These are phyloP conservation scores for Wickerhamomyces canadensis DNA, from an alignment of 805 yeast genomes.

Conservation along the genomic window DNA sequence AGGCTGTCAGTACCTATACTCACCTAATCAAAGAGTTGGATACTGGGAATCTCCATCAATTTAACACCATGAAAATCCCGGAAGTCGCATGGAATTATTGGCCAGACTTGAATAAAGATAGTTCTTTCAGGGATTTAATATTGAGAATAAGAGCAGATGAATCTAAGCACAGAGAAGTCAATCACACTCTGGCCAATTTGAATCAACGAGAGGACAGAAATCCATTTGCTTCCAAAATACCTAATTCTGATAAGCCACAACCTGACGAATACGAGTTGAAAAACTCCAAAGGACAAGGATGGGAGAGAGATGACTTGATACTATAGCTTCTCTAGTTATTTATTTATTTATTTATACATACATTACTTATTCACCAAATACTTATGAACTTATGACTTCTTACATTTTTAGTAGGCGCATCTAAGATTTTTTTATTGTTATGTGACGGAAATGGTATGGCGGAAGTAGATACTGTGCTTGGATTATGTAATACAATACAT, in stretches of 20 bases:
- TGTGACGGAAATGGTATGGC: too few species aligned
- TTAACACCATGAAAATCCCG: conserved; percentile 43
- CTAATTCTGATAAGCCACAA: conserved; percentile 3
- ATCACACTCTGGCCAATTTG: conserved; percentile 69
- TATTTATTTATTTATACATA: too few species aligned
- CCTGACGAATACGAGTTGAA: conserved; percentile 20
- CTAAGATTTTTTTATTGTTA: too few species aligned
- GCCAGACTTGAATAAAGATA: conserved; percentile 42
- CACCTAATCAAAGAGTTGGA: conserved; percentile 52
- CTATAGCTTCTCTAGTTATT: too few species aligned
- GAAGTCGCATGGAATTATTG: conserved; percentile 60
- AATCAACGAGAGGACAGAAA: conserved; percentile 50
- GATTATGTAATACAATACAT: too few species aligned
- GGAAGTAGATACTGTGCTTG: too few species aligned
- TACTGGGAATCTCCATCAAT: conserved; percentile 41
- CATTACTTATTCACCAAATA: too few species aligned
- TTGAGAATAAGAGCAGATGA: conserved; percentile 68
- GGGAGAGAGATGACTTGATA: too few species aligned
- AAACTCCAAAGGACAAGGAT: conserved; percentile 11
- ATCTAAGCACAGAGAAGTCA: conserved; percentile 74
- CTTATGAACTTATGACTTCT: too few species aligned
- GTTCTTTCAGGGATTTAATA: conserved; percentile 54
- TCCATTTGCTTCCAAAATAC: conserved; percentile 52
- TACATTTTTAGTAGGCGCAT: too few species aligned
- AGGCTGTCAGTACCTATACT: conserved; percentile 65